Evolutionary conservation across 192 early-diverging fungal species (phyloP), one percentile per base, ranked within the genome.

Genomic region (Coemansia reversa): DNA sequence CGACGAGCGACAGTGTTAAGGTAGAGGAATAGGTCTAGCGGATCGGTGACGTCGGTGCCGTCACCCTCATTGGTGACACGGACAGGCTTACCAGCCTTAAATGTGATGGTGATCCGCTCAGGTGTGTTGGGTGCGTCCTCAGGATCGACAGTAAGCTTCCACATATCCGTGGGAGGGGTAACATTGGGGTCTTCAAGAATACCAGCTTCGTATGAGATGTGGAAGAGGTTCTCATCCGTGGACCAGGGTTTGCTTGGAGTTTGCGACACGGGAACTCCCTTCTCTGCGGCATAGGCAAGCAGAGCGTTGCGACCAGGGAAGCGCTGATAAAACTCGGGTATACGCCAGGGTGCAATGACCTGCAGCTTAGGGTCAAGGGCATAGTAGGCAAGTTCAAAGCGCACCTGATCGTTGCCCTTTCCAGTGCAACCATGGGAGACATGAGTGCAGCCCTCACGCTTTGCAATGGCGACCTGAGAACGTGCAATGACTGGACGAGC

Each of bases 381-480:
- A 71, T 97, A 96, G 88, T 97, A 99, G 24, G 91, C 95, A 50
- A 98, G 88, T 83, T 99, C 97, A 75, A 99, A 99, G 45, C 96
- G 92, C 60, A 99, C 96, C 84, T 99, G 97, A 81, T 99, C 97
- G 86, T 99, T 99, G 57, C 97, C 96, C 84, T 99, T 99, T 61
- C 97, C 96, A 29, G 97, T 98, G 88, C 96, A 98, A 18, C 97
- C 95, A 83, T 99, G 97, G n/a, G 94, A 93, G 5, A 99, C 95
- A 72, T 84, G 94, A 32, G 94, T 87, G 84, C 97, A 99, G 51
- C 91, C 93, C 84, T 99, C 97, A 42, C 83, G 84, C 59, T 85
- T 81, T 24, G 97, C 97, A 61, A 99, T 93, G 62, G 94, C 91
- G 56, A 99, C 97, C 85, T 95, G 85, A 53, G 73, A 70, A 54